These are phyloP conservation scores for Cystofilobasidium capitatum DNA, from an alignment of 768 basidiomycete species.

Conservation along the genomic window DNA sequence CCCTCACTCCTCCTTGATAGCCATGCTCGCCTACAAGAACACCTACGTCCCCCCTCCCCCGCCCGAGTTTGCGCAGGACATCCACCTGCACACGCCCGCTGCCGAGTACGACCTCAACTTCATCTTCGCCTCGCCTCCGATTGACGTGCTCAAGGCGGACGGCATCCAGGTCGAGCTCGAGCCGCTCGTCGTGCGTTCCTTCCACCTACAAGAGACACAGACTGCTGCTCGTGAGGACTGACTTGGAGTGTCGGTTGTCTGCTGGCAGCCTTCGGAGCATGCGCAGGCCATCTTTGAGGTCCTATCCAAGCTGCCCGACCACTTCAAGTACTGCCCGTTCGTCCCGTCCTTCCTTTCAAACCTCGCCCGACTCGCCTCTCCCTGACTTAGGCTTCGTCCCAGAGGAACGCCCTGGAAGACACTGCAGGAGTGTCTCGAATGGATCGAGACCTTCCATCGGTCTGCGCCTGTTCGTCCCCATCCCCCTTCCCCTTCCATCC, in stretches of 20 bases:
- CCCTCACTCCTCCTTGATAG: neutral
- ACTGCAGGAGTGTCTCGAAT: neutral
- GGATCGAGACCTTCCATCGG: neutral
- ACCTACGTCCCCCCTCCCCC: neutral
- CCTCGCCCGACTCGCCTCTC: too few relatives aligned
- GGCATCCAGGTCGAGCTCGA: conserved; percentile 15
- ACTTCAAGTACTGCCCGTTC: neutral
- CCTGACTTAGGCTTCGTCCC: too few relatives aligned
- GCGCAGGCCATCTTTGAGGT: neutral
- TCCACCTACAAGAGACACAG: neutral
- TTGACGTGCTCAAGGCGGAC: conserved; percentile 2
- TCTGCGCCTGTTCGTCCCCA: neutral
- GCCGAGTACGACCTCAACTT: conserved; percentile 26
- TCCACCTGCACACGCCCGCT: conserved; percentile 11
- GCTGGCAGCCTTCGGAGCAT: neutral
- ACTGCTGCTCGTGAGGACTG: too few relatives aligned
- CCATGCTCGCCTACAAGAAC: conserved; percentile 21
- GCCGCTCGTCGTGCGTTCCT: conserved; percentile 23
- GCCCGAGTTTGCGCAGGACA: neutral
- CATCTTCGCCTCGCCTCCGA: neutral
- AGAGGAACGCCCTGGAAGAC: neutral
- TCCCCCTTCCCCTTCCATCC: too few relatives aligned
- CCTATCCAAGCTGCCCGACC: neutral
- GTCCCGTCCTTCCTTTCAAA: neutral
- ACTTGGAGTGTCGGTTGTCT: neutral